Base-by-base conservation (phyloP, 805 yeast genomes). In the Ogataea saltuana region DNA sequence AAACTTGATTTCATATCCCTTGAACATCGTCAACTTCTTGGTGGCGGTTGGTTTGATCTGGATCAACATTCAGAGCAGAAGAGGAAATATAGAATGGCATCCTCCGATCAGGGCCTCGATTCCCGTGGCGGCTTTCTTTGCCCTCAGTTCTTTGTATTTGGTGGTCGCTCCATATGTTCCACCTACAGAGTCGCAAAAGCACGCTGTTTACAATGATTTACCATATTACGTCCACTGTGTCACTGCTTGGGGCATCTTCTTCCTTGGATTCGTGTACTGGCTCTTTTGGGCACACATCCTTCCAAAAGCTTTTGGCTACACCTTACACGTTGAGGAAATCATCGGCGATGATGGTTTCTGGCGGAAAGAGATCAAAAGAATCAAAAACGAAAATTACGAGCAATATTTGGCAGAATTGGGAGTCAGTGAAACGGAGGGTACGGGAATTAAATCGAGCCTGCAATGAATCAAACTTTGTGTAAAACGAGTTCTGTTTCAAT, bases 151-250 rank as follows among this genome's bases (percentile, higher is more conserved):
- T 10, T 54, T 83, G 22, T 86, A 85, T 59, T 70, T 86, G 56
- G 73, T 85, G 41, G 76, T 78, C 44, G 90, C 91, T 23, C 95
- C 95, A 38, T 86, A 83, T 59, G 73, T 86, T 48, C 88, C 93
- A 33, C 95, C 95, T 36, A 59, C 71, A 16, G 70, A 57, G 15
- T 85, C 83, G 26, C 83, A 84, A 65, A 36, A 36, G 15, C 39
- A 36, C 25, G 70, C 74, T 27, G 89, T 86, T 41, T 86, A 86
- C 70, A 63, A 77, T n/a, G 51, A 61, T 38, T 68, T 86, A 55
- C 95, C 95, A 21, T 86, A 86, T 67, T 86, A 80, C 73, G 31
- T 50, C 4, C 56, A 52, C 61, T 81, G 88, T 59, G 93, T 85
- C 38, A 87, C 84, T n/a, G 82, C 89, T 10, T 76, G 88, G 81